Evolutionary conservation across 106 monocot species (phyloP).

Genomic region (Allium fistulosum): DNA sequence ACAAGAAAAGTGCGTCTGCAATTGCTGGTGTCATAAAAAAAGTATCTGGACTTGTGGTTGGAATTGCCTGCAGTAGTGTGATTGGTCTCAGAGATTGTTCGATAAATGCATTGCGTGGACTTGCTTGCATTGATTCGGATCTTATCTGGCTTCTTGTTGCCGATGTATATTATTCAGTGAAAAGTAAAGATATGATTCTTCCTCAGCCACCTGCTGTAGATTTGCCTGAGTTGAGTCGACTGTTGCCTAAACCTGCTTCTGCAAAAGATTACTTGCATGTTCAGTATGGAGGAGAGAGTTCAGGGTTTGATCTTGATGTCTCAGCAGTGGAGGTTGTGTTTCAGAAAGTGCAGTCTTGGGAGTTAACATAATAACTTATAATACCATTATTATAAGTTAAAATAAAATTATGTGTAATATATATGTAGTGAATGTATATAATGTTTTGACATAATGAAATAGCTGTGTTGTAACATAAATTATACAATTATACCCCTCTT

Average conservation of each 20-base stretch:
- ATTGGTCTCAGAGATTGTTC: constrained; percentile 52
- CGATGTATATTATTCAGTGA: constrained; percentile 63
- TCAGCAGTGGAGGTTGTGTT: constrained; percentile 45
- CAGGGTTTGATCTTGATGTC: constrained; percentile 58
- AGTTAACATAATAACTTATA: constrained; percentile 6
- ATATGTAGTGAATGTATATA: no score
- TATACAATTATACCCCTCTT: no score
- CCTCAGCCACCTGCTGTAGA: constrained; percentile 26
- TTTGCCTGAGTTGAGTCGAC: constrained; percentile 27
- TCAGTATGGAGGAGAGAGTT: constrained; percentile 57
- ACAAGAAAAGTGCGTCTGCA: constrained; percentile 55
- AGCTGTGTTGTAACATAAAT: no score
- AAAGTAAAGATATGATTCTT: constrained; percentile 21
- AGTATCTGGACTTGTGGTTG: constrained; percentile 75
- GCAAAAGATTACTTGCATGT: constrained; percentile 62
- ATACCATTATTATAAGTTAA: not conserved
- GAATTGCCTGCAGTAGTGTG: constrained; percentile 63
- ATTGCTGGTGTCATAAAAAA: constrained; percentile 68
- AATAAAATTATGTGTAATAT: not conserved
- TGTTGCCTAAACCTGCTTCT: constrained; percentile 57
- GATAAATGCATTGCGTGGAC: constrained; percentile 52
- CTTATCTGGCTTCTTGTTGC: constrained; percentile 89
- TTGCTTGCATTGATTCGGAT: constrained; percentile 69
- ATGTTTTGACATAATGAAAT: no score
- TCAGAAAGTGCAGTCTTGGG: constrained; percentile 34